phyloP scores from a whole-genome alignment of 176 grass and related monocot species.

The Aegilops umbellulata region DNA sequence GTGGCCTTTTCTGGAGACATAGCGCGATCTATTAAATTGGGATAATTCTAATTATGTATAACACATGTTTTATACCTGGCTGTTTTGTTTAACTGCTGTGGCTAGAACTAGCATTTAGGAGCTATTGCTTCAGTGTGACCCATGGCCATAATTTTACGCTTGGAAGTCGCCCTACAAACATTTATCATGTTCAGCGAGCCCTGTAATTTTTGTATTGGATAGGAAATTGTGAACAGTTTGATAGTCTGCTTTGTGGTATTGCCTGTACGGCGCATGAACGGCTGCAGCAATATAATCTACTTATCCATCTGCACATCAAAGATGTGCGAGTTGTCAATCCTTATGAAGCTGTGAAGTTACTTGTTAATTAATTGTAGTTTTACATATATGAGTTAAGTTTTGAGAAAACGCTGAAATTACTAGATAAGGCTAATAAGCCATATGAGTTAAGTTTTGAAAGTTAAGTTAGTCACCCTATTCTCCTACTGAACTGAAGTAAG shows the following conservation, averaged over 20 bases:
- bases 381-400: background rate
- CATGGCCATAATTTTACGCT: background rate
- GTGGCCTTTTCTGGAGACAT: background rate
- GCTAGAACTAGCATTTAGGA: background rate
- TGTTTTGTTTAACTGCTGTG: background rate
- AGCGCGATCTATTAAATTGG: background rate
- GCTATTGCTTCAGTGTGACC: background rate
- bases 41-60: slow-evolving; percentile 14
- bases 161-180: background rate
- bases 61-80: background rate
- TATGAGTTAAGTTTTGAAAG: background rate
- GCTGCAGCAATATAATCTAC: background rate
- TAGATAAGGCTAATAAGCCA: background rate
- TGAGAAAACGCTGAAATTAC: background rate
- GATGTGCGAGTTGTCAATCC: background rate
- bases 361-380: background rate
- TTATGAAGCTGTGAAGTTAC: background rate
- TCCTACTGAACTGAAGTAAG: slow-evolving; percentile 1
- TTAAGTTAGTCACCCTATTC: background rate
- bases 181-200: background rate
- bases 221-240: background rate
- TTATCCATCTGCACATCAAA: background rate
- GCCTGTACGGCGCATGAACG: background rate
- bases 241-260: background rate
- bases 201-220: background rate